Conservation (phyloP, 2,329 filamentous ascomycete genomes). For the Cercospora janseana region DNA sequence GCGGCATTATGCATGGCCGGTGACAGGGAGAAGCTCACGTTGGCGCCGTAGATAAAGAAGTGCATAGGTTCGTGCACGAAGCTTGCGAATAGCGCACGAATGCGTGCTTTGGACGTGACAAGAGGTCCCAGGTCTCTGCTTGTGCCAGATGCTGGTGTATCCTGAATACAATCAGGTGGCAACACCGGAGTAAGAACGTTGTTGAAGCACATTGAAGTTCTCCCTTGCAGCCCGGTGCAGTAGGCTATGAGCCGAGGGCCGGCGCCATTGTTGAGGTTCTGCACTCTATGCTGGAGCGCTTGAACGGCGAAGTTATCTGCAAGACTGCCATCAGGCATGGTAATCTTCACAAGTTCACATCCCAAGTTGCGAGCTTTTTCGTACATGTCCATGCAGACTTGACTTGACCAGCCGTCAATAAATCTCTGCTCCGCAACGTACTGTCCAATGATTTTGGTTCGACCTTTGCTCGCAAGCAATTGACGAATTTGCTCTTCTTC, state of each 20-base stretch:
- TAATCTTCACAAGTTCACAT: conserved; percentile 63
- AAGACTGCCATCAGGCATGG: conserved; percentile 56
- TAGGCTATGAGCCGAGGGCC: conserved; percentile 34
- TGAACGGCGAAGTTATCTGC: conserved; percentile 63
- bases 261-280: conserved; percentile 23
- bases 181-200: conserved; percentile 60
- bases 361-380: conserved; percentile 57
- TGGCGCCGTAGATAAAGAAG: conserved; percentile 71
- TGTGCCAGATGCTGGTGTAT: background rate
- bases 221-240: conserved; percentile 62
- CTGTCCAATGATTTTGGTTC: conserved; percentile 62
- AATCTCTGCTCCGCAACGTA: conserved; percentile 42
- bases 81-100: conserved; percentile 63
- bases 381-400: conserved; percentile 57
- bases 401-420: conserved; percentile 56
- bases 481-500: conserved; percentile 52
- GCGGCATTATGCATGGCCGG: conserved; percentile 76
- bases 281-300: conserved; percentile 53
- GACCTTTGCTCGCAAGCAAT: conserved; percentile 53
- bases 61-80: conserved; percentile 68
- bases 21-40: conserved; percentile 69
- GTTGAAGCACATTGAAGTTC: conserved; percentile 66
- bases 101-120: conserved; percentile 63
- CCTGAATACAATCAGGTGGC: conserved; percentile 6
- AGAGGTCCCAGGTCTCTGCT: conserved; percentile 36